phyloP scores from a whole-genome alignment of 257 asterid genomes.

The Solanum microdontum region DNA sequence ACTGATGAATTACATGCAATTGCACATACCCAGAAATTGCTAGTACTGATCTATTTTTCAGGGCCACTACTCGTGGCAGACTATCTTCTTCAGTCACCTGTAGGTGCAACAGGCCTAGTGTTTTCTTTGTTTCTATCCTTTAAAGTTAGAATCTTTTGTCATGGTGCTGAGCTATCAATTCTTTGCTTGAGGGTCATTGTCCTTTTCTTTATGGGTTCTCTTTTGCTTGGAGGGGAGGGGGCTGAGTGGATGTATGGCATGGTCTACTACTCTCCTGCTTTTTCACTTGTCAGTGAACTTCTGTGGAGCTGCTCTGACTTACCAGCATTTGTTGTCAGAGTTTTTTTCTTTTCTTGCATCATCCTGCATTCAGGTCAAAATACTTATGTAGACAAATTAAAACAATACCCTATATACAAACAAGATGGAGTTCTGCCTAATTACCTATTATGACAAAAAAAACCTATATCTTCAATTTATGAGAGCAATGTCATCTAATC shows the following conservation, averaged over 20 bases:
- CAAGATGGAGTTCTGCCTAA: not conserved
- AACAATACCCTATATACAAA: not conserved
- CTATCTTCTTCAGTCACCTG: constrained; percentile 70
- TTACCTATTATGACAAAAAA: not conserved
- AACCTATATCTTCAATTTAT: not conserved
- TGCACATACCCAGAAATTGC: constrained; percentile 73
- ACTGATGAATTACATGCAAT: constrained; percentile 62
- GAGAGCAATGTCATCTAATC: not conserved
- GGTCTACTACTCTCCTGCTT: not conserved
- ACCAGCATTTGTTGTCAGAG: not conserved
- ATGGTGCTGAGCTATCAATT: not conserved
- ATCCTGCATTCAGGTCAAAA: not conserved
- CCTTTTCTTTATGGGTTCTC: not conserved
- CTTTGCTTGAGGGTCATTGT: not conserved
- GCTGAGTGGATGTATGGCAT: not conserved
- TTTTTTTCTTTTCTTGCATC: not conserved
- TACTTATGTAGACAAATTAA: not conserved
- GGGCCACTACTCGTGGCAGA: constrained; percentile 76
- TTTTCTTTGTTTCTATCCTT: constrained; percentile 3
- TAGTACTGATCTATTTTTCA: constrained; percentile 59
- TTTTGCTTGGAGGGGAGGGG: not conserved
- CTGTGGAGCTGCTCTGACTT: not conserved
- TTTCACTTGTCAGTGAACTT: not conserved
- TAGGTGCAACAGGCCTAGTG: constrained; percentile 22
- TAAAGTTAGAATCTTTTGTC: not conserved